Evolutionary conservation across 768 basidiomycete species (phyloP).

Genomic region (Suillus weaverae): DNA sequence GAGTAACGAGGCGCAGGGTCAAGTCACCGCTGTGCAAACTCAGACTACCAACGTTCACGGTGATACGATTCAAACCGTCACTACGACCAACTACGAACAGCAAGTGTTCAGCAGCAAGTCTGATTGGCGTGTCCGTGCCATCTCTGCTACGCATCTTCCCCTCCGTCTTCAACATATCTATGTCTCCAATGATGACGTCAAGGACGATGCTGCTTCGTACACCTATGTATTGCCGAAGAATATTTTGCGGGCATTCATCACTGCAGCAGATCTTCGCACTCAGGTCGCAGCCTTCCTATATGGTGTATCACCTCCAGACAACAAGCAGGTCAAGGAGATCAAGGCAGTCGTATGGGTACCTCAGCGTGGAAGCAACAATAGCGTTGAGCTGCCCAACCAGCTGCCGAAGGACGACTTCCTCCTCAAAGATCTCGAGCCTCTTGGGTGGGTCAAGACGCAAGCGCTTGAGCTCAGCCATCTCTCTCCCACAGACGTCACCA

Average conservation of each 20-base stretch:
- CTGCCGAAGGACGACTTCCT: constrained; percentile 94
- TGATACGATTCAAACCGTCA: constrained; percentile 88
- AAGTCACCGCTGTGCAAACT: constrained; percentile 96
- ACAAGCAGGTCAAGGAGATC: constrained; percentile 98
- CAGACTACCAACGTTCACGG: constrained; percentile 98
- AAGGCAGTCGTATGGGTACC: constrained; percentile 98
- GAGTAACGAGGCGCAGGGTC: constrained; percentile 88
- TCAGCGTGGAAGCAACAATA: constrained; percentile 94
- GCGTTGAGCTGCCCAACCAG: constrained; percentile 85
- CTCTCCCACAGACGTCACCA: constrained; percentile 89
- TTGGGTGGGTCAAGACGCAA: constrained; percentile 98
- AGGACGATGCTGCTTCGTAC: constrained; percentile 92
- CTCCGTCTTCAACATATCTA: constrained; percentile 98
- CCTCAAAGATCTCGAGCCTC: constrained; percentile 90
- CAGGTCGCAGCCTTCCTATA: constrained; percentile 95
- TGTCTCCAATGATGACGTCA: constrained; percentile 98
- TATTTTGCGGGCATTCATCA: constrained; percentile 89
- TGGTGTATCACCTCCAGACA: constrained; percentile 90
- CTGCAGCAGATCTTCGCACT: constrained; percentile 90
- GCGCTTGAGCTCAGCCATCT: constrained; percentile 89
- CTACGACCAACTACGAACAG: constrained; percentile 95
- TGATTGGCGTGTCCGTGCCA: constrained; percentile 98
- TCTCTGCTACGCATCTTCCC: constrained; percentile 93
- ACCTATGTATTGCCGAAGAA: constrained; percentile 99
- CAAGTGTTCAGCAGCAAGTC: constrained; percentile 99